A percentile compares a stretch with the other conserved stretches of the same genome.
Evolutionary conservation across 345 rosid genomes (phyloP).

Genomic region (Cardamine occulta): DNA sequence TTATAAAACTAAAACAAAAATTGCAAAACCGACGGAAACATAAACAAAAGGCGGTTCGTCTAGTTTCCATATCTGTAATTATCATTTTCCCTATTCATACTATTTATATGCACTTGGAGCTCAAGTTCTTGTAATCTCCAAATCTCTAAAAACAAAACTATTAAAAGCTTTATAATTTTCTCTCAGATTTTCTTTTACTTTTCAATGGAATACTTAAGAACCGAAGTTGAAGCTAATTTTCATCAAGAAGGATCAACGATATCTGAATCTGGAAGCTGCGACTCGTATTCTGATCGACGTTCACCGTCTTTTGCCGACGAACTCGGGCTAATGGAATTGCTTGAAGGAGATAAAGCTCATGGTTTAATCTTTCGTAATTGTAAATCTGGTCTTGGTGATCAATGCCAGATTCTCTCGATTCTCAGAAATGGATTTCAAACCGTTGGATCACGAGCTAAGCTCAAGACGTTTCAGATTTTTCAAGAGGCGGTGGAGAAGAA

Average conservation of each 20-base stretch:
- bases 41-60: conserved; percentile 40
- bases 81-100: not conserved
- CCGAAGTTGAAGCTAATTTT: conserved; percentile 12
- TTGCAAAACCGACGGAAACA: conserved; percentile 33
- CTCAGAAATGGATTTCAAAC: conserved; percentile 49
- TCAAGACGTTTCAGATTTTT: conserved; percentile 60
- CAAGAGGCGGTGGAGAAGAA: conserved; percentile 56
- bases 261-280: conserved; percentile 64
- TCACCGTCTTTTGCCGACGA: conserved; percentile 18
- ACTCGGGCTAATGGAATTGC: conserved; percentile 47
- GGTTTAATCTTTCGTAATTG: conserved; percentile 54
- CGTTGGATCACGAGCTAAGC: conserved; percentile 53
- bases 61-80: conserved; percentile 9
- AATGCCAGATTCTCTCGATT: conserved; percentile 50
- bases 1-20: not conserved
- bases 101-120: conserved; percentile 30
- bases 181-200: not conserved
- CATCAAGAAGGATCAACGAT: conserved; percentile 47
- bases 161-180: not conserved
- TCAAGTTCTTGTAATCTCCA: conserved; percentile 31
- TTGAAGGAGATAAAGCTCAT: conserved; percentile 55
- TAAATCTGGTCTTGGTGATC: conserved; percentile 51
- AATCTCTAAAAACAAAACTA: not conserved
- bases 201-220: conserved; percentile 38
- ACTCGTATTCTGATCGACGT: conserved; percentile 34